Evolutionary conservation across 2,329 filamentous ascomycete genomes (phyloP).

Genomic region (Arthroderma sp.): DNA sequence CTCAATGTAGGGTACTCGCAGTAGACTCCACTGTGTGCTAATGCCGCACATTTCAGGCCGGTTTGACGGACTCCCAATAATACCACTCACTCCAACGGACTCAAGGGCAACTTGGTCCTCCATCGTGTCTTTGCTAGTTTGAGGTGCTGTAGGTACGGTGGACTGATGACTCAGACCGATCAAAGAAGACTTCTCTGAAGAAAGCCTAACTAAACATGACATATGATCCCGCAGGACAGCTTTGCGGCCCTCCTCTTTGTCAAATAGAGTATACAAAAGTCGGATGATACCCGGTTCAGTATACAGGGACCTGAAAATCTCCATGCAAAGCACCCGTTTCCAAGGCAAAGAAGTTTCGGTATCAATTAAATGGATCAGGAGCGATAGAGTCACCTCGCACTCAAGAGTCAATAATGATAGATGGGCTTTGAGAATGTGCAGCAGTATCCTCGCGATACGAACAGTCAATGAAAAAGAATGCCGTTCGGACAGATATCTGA

Average conservation of each 20-base stretch:
- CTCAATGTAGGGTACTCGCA: constrained; percentile 80
- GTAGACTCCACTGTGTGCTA: constrained; percentile 79
- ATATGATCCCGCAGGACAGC: constrained; percentile 70
- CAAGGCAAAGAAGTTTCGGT: constrained; percentile 65
- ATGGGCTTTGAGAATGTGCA: constrained; percentile 68
- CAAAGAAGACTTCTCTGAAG: constrained; percentile 75
- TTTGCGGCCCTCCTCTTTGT: constrained; percentile 59
- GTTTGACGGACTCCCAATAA: constrained; percentile 63
- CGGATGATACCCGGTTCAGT: constrained; percentile 66
- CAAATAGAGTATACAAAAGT: constrained; percentile 69
- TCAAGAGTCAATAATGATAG: constrained; percentile 62
- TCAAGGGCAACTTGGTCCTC: constrained; percentile 82
- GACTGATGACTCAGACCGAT: constrained; percentile 87
- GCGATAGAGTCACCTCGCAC: constrained; percentile 68
- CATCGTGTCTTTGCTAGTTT: constrained; percentile 44
- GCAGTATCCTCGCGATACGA: constrained; percentile 68
- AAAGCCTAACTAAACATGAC: constrained; percentile 79
- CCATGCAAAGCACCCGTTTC: constrained; percentile 84
- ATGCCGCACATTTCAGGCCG: constrained; percentile 61
- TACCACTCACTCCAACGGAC: constrained; percentile 72
- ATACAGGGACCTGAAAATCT: constrained; percentile 78
- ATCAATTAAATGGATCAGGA: constrained; percentile 77
- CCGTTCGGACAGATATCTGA: constrained; percentile 63
- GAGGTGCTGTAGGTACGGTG: constrained; percentile 58
- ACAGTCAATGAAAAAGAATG: constrained; percentile 72